Evolutionary conservation across 2,329 filamentous ascomycete genomes (phyloP).

Genomic region (Penicillium sp.): DNA sequence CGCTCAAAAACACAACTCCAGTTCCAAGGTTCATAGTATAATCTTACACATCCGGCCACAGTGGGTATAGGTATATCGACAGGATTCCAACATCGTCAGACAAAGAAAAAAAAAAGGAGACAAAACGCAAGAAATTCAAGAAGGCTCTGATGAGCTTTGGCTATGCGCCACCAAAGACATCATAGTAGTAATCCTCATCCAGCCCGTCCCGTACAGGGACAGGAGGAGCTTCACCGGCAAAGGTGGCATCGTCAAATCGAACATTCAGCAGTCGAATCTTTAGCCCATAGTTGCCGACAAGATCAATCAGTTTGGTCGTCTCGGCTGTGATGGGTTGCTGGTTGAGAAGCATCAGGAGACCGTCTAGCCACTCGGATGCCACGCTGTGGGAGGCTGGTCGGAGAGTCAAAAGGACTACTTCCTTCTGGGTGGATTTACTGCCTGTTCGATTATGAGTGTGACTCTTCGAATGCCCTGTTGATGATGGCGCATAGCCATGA

Average conservation of each 20-base stretch:
- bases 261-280: conserved; percentile 94
- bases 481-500: conserved; percentile 67
- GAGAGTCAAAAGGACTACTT: conserved; percentile 80
- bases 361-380: conserved; percentile 96
- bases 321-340: conserved; percentile 97
- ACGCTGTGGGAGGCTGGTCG: conserved; percentile 79
- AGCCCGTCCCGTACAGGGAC: conserved; percentile 84
- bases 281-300: conserved; percentile 88
- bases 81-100: conserved; percentile 11
- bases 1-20: neutral
- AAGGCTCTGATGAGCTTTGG: neutral
- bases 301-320: conserved; percentile 84
- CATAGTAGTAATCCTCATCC: conserved; percentile 93
- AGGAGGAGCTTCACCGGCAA: conserved; percentile 70
- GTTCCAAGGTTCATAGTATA: conserved; percentile 10
- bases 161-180: conserved; percentile 61
- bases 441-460: conserved; percentile 40
- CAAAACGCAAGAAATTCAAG: neutral
- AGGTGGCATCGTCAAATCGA: conserved; percentile 78
- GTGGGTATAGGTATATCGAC: conserved; percentile 13
- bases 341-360: conserved; percentile 89
- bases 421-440: conserved; percentile 56
- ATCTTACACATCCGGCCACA: conserved; percentile 16
- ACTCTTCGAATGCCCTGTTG: conserved; percentile 44
- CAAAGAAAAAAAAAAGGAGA: conserved; percentile 11